Percentiles rank a stretch among this genome's conserved stretches.
These are phyloP conservation scores for Trametes villosa DNA, from an alignment of 768 basidiomycete genomes.

Conservation along the genomic window DNA sequence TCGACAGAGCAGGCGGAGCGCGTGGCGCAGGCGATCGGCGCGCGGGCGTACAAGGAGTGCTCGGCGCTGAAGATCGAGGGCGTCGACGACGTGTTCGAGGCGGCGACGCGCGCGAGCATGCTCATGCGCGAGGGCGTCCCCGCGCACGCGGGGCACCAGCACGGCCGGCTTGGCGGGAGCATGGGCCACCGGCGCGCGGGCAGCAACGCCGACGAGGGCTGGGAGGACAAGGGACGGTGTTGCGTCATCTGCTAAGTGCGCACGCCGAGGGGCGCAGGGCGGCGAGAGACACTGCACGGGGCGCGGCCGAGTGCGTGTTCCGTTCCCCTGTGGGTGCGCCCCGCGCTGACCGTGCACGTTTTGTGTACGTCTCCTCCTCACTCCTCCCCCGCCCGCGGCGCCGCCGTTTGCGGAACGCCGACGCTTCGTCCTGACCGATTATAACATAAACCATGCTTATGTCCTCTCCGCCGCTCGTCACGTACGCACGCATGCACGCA, in stretches of 20 bases:
- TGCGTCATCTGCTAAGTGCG: slow-evolving; percentile 65
- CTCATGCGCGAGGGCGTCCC: slow-evolving; percentile 84
- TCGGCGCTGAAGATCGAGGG: slow-evolving; percentile 89
- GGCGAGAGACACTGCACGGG: not conserved
- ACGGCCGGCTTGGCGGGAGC: slow-evolving; percentile 41
- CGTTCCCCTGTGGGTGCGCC: slow-evolving; percentile 1
- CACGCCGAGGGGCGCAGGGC: not conserved
- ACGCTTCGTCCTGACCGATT: not conserved
- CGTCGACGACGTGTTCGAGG: slow-evolving; percentile 97
- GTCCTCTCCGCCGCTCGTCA: not conserved
- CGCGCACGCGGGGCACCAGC: slow-evolving; percentile 50
- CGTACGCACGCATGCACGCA: slow-evolving; percentile 6
- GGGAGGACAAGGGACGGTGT: slow-evolving; percentile 57
- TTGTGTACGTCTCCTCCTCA: slow-evolving; percentile 1
- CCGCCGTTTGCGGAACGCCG: not conserved
- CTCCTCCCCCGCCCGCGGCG: not conserved
- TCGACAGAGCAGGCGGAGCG: slow-evolving; percentile 81
- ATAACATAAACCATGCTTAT: not conserved
- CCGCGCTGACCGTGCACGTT: slow-evolving; percentile 4
- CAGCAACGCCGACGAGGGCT: slow-evolving; percentile 31
- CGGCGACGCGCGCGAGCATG: slow-evolving; percentile 96
- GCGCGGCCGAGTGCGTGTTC: slow-evolving; percentile 10
- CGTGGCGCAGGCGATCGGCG: slow-evolving; percentile 84
- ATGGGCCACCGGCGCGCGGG: slow-evolving; percentile 33
- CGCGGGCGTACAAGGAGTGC: slow-evolving; percentile 93